These are phyloP conservation scores for Nitzschia sp. DNA, from an alignment of 108 stramenopile genomes.

Conservation along the genomic window DNA sequence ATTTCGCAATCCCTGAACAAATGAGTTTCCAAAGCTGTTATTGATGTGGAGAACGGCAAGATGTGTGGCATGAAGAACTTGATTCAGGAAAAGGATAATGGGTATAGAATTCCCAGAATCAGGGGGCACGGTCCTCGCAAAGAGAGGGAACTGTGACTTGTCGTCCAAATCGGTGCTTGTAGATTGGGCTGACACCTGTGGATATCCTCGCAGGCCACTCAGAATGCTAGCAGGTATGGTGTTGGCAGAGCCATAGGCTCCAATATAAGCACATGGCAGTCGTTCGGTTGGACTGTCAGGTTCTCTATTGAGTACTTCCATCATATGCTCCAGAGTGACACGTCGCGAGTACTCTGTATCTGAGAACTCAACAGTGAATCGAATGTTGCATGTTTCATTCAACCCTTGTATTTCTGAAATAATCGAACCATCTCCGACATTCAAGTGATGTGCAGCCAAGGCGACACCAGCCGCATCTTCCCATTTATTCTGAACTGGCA, in stretches of 20 bases:
- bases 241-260: constrained; percentile 33
- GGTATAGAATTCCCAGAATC: constrained; percentile 39
- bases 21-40: constrained; percentile 53
- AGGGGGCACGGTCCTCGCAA: constrained; percentile 46
- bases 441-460: constrained; percentile 49
- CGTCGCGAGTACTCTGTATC: constrained; percentile 13
- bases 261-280: constrained; percentile 53
- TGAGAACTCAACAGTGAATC: constrained; percentile 33
- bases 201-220: constrained; percentile 50
- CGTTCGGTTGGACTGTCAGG: not conserved
- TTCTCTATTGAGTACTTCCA: not conserved
- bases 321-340: constrained; percentile 15
- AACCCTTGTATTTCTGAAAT: constrained; percentile 37
- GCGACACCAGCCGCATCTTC: constrained; percentile 38
- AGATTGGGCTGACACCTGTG: constrained; percentile 49
- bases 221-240: constrained; percentile 42
- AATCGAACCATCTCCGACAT: constrained; percentile 30
- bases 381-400: constrained; percentile 33
- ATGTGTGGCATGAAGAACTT: constrained; percentile 13
- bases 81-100: constrained; percentile 21
- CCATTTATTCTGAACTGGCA: constrained; percentile 1
- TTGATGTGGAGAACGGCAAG: constrained; percentile 48
- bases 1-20: constrained; percentile 32
- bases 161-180: constrained; percentile 43
- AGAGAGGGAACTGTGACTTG: constrained; percentile 35